Evolutionary conservation across 805 yeast genomes (phyloP).

Genomic region (Suhomyces prunicola): DNA sequence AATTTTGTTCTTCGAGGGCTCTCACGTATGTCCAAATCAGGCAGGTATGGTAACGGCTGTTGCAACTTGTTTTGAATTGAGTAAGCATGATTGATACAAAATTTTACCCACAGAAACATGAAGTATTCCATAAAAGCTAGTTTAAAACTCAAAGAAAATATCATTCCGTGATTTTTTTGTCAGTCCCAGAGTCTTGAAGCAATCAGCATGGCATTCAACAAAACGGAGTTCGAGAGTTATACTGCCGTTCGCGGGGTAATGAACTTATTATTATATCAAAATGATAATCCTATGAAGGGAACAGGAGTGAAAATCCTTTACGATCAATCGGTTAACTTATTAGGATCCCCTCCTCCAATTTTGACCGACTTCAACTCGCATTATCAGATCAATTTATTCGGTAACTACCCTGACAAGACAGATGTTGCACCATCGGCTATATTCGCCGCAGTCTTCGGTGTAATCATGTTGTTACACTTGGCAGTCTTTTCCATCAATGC

Average conservation of each 20-base stretch:
- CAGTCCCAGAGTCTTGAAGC: background rate
- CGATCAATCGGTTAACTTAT: slow-evolving; percentile 27
- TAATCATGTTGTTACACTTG: slow-evolving; percentile 47
- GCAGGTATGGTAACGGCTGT: background rate
- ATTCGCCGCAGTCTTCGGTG: slow-evolving; percentile 50
- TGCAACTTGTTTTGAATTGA: background rate
- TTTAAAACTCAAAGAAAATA: background rate
- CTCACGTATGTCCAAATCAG: background rate
- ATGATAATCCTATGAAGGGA: slow-evolving; percentile 30
- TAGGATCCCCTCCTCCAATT: slow-evolving; percentile 42
- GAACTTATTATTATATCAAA: slow-evolving; percentile 26
- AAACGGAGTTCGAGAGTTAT: slow-evolving; percentile 12
- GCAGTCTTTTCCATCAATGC: slow-evolving; percentile 46
- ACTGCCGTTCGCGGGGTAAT: slow-evolving; percentile 29
- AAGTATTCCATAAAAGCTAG: background rate
- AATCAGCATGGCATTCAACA: slow-evolving; percentile 1
- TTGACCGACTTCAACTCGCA: slow-evolving; percentile 36
- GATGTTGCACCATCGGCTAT: slow-evolving; percentile 63
- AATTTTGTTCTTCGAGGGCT: background rate
- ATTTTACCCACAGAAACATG: background rate
- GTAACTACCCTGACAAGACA: slow-evolving; percentile 51
- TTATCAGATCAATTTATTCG: slow-evolving; percentile 53
- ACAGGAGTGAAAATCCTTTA: slow-evolving; percentile 26
- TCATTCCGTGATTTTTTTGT: background rate
- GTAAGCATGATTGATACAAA: background rate